Percentiles rank a stretch among this genome's conserved stretches.
Conservation (phyloP, 371 early-diverging fungal genomes). For the Mortierella sp. region DNA sequence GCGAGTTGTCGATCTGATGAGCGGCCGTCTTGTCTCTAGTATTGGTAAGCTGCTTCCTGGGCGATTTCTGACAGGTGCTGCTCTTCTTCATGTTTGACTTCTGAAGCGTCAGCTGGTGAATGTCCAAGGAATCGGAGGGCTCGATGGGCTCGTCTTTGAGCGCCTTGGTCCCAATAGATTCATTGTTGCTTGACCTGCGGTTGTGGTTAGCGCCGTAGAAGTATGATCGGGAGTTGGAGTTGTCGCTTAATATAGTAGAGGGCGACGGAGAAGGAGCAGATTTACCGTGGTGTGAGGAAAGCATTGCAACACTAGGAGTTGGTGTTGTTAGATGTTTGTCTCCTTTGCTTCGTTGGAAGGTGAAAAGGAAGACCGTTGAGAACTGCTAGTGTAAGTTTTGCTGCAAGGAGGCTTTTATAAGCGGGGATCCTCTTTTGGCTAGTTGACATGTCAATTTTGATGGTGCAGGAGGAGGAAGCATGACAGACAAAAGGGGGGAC, state of each 20-base stretch:
- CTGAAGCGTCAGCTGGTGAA: constrained; percentile 1
- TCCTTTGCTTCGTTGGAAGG: not conserved
- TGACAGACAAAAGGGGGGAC: not conserved
- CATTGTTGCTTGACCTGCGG: not conserved
- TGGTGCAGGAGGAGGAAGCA: not conserved
- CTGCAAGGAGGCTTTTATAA: not conserved
- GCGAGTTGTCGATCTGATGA: not conserved
- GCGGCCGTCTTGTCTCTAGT: not conserved
- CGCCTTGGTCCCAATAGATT: constrained; percentile 4
- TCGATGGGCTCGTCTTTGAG: constrained; percentile 15
- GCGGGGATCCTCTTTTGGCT: not conserved
- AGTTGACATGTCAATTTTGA: not conserved
- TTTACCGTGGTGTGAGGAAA: constrained; percentile 49
- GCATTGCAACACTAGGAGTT: constrained; percentile 22
- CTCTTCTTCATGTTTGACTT: not conserved
- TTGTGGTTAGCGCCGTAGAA: constrained; percentile 13
- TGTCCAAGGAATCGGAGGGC: constrained; percentile 22
- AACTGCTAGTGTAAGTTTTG: not conserved
- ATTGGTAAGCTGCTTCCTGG: not conserved
- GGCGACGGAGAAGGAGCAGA: constrained; percentile 11
- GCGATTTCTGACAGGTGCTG: not conserved
- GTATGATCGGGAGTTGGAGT: constrained; percentile 19
- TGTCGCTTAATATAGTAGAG: constrained; percentile 9
- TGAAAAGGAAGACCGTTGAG: not conserved
- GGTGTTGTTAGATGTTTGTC: not conserved